Evolutionary conservation across 2,329 filamentous ascomycete genomes (phyloP).

Genomic region (Xylariales sp.): DNA sequence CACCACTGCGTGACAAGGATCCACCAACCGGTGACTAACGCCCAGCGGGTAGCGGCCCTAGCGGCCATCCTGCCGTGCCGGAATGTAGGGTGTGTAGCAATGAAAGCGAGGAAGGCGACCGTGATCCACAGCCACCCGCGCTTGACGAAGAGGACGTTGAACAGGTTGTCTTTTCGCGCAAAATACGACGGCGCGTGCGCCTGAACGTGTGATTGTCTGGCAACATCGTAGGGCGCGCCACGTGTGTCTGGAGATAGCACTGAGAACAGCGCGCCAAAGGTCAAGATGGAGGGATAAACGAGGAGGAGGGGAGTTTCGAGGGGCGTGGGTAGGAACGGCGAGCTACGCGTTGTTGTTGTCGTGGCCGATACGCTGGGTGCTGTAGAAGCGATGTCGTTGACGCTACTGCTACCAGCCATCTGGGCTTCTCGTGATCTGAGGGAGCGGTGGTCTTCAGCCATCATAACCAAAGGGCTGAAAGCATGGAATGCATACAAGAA

Average conservation of each 20-base stretch:
- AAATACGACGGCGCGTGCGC: conserved; percentile 81
- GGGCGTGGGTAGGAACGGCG: conserved; percentile 75
- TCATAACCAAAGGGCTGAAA: conserved; percentile 17
- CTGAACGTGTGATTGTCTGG: conserved; percentile 71
- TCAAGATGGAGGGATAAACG: conserved; percentile 80
- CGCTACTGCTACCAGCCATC: conserved; percentile 38
- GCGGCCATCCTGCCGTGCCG: conserved; percentile 51
- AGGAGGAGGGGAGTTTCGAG: conserved; percentile 73
- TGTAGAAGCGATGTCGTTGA: conserved; percentile 33
- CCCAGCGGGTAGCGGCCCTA: conserved; percentile 76
- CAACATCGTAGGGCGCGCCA: conserved; percentile 69
- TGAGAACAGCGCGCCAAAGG: conserved; percentile 85
- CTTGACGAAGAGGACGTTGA: conserved; percentile 96
- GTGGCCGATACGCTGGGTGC: conserved; percentile 35
- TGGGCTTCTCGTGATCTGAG: conserved; percentile 33
- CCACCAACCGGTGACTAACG: conserved; percentile 81
- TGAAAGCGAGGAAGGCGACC: conserved; percentile 75
- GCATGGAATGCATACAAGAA: conserved; percentile 18
- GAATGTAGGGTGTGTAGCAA: conserved; percentile 73
- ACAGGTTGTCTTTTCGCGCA: conserved; percentile 89
- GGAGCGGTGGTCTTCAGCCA: conserved; percentile 30
- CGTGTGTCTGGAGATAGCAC: conserved; percentile 78
- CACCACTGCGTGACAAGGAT: conserved; percentile 94
- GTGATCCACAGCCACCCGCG: conserved; percentile 94
- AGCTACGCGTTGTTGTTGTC: conserved; percentile 53